Percentiles rank a stretch among this genome's conserved stretches.
Conservation (phyloP, 257 asterid species). For the Jacaranda copaia region DNA sequence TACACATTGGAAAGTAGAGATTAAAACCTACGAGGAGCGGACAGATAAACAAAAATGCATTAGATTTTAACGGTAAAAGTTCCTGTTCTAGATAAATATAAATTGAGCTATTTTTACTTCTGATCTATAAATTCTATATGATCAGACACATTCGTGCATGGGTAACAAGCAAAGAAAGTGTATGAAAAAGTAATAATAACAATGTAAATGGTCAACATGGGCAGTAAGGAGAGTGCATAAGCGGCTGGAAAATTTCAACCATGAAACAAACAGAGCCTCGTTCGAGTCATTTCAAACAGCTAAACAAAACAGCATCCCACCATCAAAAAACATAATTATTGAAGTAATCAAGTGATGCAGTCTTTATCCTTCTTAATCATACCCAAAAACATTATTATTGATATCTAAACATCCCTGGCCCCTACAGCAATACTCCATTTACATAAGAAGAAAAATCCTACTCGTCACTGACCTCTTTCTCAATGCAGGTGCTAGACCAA, state of each 20-base stretch:
- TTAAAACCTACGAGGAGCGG: neutral
- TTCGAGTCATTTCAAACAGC: neutral
- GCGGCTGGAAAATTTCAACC: neutral
- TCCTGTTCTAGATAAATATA: neutral
- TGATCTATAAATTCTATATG: neutral
- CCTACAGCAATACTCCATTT: neutral
- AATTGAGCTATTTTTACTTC: neutral
- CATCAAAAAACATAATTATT: neutral
- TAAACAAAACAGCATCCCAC: neutral
- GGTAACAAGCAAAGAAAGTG: neutral
- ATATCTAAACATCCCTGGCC: neutral
- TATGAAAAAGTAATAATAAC: neutral
- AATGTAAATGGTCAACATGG: neutral
- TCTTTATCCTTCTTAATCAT: neutral
- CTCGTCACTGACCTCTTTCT: neutral
- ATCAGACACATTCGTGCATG: neutral
- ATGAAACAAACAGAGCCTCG: neutral
- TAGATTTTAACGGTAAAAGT: neutral
- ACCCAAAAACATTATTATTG: neutral
- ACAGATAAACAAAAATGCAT: neutral
- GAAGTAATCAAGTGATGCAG: slow-evolving; percentile 8
- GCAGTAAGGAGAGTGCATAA: neutral
- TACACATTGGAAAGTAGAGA: neutral
- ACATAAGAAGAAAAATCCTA: neutral
- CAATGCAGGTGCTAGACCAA: slow-evolving; percentile 11